Evolutionary conservation across 257 asterid species (phyloP).

Genomic region (Nicotiana noctiflora): DNA sequence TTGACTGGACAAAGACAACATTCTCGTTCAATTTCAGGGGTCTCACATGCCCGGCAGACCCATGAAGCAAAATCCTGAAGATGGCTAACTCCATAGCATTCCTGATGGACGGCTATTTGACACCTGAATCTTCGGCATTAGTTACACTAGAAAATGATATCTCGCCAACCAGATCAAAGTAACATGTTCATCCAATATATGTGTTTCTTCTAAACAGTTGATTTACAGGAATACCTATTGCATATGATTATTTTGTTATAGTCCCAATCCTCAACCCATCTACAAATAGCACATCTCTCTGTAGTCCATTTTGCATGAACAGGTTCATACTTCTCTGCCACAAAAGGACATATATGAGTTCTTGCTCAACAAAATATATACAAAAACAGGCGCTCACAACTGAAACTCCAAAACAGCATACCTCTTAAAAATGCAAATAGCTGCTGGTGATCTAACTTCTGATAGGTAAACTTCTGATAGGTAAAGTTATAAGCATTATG

Average conservation of each 20-base stretch:
- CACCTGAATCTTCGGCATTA: slow-evolving; percentile 42
- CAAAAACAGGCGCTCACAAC: neutral
- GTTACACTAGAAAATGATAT: neutral
- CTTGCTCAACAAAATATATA: neutral
- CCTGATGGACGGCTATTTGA: slow-evolving; percentile 96
- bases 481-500: slow-evolving; percentile 32
- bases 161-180: neutral
- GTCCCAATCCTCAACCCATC: slow-evolving; percentile 99
- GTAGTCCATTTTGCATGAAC: slow-evolving; percentile 84
- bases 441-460: slow-evolving; percentile 59
- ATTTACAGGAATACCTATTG: slow-evolving; percentile 57
- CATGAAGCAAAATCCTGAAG: slow-evolving; percentile 72
- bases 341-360: slow-evolving; percentile 15
- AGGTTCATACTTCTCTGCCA: slow-evolving; percentile 65
- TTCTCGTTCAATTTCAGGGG: slow-evolving; percentile 71
- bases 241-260: slow-evolving; percentile 91
- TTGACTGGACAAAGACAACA: slow-evolving; percentile 97
- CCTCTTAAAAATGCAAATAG: slow-evolving; percentile 63
- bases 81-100: slow-evolving; percentile 78
- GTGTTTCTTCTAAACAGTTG: slow-evolving; percentile 1
- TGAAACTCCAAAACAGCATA: slow-evolving; percentile 18
- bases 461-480: slow-evolving; percentile 32
- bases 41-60: slow-evolving; percentile 98
- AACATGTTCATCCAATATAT: neutral
- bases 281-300: slow-evolving; percentile 92